phyloP scores from a whole-genome alignment of 1,284 basidiomycete genomes.

The Puccinia coronata region DNA sequence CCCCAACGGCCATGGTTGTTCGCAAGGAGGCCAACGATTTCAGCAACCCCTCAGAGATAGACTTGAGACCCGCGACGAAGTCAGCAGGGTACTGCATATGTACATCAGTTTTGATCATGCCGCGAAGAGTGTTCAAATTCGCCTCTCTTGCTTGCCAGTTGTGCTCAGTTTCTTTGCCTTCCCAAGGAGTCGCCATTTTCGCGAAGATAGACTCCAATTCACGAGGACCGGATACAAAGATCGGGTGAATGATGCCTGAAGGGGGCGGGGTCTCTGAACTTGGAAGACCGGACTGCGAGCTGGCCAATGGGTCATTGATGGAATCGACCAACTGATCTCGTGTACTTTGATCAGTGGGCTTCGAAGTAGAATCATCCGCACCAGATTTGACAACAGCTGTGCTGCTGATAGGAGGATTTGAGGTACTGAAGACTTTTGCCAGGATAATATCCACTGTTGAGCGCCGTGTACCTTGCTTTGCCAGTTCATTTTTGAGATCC shows the following conservation, averaged over 20 bases:
- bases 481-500: constrained; percentile 88
- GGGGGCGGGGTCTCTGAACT: constrained; percentile 37
- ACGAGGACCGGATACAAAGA: constrained; percentile 46
- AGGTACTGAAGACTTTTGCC: constrained; percentile 57
- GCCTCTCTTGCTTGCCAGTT: constrained; percentile 89
- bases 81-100: constrained; percentile 71
- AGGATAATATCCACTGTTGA: constrained; percentile 67
- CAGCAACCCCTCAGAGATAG: constrained; percentile 75
- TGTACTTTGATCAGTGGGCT: background rate
- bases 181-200: constrained; percentile 51
- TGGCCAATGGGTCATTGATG: constrained; percentile 30
- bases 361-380: background rate
- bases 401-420: constrained; percentile 10
- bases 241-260: constrained; percentile 21
- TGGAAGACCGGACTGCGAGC: constrained; percentile 44
- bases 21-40: constrained; percentile 88
- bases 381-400: background rate
- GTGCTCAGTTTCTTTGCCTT: constrained; percentile 91
- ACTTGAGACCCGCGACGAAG: constrained; percentile 74
- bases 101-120: constrained; percentile 84
- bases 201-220: constrained; percentile 41
- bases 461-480: constrained; percentile 79
- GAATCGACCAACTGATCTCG: background rate
- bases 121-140: constrained; percentile 75
- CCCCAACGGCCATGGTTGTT: constrained; percentile 82